Evolutionary conservation across 345 rosid genomes (phyloP), one percentile per base, ranked within the genome.

Genomic region (Sonneratia alba): DNA sequence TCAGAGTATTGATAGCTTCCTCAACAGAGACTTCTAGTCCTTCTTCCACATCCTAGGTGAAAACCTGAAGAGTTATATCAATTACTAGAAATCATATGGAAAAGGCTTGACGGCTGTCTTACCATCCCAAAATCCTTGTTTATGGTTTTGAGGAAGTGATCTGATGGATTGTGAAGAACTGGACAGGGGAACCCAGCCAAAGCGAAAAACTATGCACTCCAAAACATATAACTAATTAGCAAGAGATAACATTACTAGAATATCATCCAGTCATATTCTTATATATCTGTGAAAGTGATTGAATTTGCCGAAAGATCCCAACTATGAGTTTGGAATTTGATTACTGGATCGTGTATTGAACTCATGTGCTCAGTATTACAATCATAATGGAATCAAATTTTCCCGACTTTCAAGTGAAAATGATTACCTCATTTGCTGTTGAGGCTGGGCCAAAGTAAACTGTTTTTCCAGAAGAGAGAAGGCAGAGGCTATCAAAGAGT

Each of bases 181-280:
- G 87, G 86, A 73, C 87, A 86, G 32, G 90, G 78, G 40, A 82
- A 84, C 34, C 86, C 90, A 36, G 75, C 81, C 62, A 74, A 81
- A 43, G 79, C 80, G 43, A 82, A 84, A 75, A 84, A 84, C 87
- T 86, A 75, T 66, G 11, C 63, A 57, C 3, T 3, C 34, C 12
- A 2, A 47, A 57, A 57, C 63, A 24, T 47, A 47, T 13, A 13
- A 47, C 15, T 13, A 47, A 47, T 47, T 13, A 47, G 51, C 51
- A 47, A 47, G 15, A 4, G 51, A 47, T 47, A 13, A 47, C 13
- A 47, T 8, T 47, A 9, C 15, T 47, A 47, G 51, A 47, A 8
- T 7, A 47, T 47, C 43, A 40, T 40, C 9, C 43, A 40, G 43
- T 40, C 32, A 27, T 27, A 27, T 27, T 27, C 32, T 27, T 27